Percentiles rank a stretch among this genome's conserved stretches.
These are phyloP conservation scores for Heliosperma pusillum DNA, from an alignment of 148 eudicot species.

Conservation along the genomic window DNA sequence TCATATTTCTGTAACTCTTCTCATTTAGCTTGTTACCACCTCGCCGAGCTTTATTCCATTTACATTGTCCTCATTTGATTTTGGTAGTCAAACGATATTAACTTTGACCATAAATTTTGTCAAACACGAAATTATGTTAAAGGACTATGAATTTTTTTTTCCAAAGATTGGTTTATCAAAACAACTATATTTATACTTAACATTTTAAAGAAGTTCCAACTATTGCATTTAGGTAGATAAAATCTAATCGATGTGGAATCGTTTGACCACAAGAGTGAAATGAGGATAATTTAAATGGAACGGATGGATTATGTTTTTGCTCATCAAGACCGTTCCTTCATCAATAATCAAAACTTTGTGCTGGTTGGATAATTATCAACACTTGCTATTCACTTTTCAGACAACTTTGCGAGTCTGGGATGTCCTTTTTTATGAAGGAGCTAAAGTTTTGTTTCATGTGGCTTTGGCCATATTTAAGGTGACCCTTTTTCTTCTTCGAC, in stretches of 20 bases:
- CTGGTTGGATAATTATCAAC: not conserved
- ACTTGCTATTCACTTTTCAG: constrained; percentile 36
- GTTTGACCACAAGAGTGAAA: too few relatives aligned
- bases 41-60: too few relatives aligned
- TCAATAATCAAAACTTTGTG: not conserved
- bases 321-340: not conserved
- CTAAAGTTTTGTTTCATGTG: constrained; percentile 73
- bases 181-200: too few relatives aligned
- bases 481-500: constrained; percentile 5
- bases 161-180: not conserved
- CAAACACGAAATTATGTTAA: not conserved
- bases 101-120: not conserved
- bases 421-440: constrained; percentile 93
- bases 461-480: constrained; percentile 96
- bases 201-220: too few relatives aligned
- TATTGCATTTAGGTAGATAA: too few relatives aligned
- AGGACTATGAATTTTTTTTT: not conserved
- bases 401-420: constrained; percentile 98
- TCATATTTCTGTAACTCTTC: not conserved
- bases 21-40: not conserved
- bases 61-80: not conserved
- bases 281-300: too few relatives aligned
- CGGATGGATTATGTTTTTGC: not conserved
- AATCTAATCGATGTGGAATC: too few relatives aligned
- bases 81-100: not conserved